phyloP scores from a whole-genome alignment of 73 alveolate species.

The Urostyla sp. region DNA sequence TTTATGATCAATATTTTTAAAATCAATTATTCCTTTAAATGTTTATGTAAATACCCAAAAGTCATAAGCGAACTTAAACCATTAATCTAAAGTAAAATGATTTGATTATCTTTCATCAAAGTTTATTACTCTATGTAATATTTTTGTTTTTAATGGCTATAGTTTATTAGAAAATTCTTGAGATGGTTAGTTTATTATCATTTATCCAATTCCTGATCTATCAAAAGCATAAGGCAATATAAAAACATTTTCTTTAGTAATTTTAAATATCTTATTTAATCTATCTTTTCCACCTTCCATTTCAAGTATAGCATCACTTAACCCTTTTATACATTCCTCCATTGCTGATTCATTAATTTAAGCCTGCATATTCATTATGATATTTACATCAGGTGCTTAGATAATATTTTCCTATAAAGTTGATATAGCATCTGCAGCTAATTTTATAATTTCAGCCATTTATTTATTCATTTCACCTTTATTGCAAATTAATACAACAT shows the following conservation, averaged over 20 bases:
- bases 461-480: constrained; percentile 38
- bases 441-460: constrained; percentile 27
- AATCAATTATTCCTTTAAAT: background rate
- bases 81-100: background rate
- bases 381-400: background rate
- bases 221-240: constrained; percentile 48
- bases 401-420: background rate
- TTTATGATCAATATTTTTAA: background rate
- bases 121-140: background rate
- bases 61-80: constrained; percentile 18
- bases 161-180: background rate
- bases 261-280: background rate
- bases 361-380: constrained; percentile 42
- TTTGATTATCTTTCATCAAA: background rate
- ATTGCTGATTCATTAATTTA: constrained; percentile 7
- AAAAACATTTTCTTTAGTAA: constrained; percentile 34
- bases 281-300: constrained; percentile 16
- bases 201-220: background rate
- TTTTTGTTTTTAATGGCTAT: constrained; percentile 1
- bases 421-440: constrained; percentile 30
- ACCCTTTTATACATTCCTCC: background rate
- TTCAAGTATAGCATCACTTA: constrained; percentile 16
- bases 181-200: constrained; percentile 38
- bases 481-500: constrained; percentile 46
- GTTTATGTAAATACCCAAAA: constrained; percentile 13